Evolutionary conservation across 2,329 filamentous ascomycete genomes (phyloP), one percentile per base, ranked within the genome.

Genomic region (Claviceps citrina): DNA sequence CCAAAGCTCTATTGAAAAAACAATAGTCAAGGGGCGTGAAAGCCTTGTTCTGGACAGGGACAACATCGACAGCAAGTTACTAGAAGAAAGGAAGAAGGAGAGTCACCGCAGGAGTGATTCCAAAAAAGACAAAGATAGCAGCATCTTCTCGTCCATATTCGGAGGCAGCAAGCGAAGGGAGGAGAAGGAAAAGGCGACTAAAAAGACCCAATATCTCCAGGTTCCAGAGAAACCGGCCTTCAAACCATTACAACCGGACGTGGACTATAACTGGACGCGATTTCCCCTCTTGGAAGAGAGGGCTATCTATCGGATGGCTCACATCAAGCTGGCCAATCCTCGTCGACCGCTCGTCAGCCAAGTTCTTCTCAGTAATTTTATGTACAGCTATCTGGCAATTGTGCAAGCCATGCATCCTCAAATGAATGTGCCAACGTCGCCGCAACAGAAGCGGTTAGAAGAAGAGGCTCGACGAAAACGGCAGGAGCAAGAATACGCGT

Each of bases 361-460:
- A 60, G 91, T 98, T 18, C 68, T 98, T 43, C 73, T 98, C 49
- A 95, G 87, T 62, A 98, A 98, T 59, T 98, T 98, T 62, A 98
- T 98, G 91, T 98, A 98, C 64, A 91, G 86, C 42, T 98, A 98
- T 58, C 73, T 98, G 47, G 91, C 91, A 46, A 98, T 96, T 60
- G 91, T 98, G 34, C 91, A 98, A 62, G 86, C 93, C 53, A 95
- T 95, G 84, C 91, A 98, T 59, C 91, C 91, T 32, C 84, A 93
- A 54, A 84, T 95, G 63, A 84, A 93, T 52, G 79, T 93, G 32
- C 84, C 84, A n/a, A 74, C 82, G 27, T 87, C 82, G 13, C 78
- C 82, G 27, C 85, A 86, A 51, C 78, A 81, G 55, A 75, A 74
- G 53, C 66, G 68, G 39, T 59, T 73, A 39, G 71, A 77, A 44